A percentile compares a stretch with the other conserved stretches of the same genome.
phyloP scores from a whole-genome alignment of 768 basidiomycete species.

The Trametes villosa region DNA sequence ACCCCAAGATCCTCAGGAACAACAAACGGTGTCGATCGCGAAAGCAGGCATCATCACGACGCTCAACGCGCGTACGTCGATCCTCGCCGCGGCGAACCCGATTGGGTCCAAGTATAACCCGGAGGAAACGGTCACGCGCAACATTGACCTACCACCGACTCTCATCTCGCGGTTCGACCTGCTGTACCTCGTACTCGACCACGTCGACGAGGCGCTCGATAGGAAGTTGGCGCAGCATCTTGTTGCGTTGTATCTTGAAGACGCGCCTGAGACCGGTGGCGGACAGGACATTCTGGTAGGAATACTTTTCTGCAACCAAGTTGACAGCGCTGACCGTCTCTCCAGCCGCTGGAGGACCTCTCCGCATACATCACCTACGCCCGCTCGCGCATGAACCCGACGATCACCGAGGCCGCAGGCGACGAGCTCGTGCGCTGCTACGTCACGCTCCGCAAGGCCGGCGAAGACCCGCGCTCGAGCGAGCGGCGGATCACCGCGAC shows the following conservation, averaged over 20 bases:
- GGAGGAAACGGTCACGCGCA: constrained; percentile 87
- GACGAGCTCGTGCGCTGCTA: constrained; percentile 86
- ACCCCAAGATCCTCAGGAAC: constrained; percentile 66
- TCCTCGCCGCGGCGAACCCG: constrained; percentile 96
- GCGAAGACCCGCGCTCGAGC: constrained; percentile 81
- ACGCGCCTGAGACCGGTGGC: constrained; percentile 66
- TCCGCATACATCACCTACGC: constrained; percentile 96
- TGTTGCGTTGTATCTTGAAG: constrained; percentile 93
- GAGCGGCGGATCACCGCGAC: constrained; percentile 98
- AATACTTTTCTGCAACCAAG: constrained; percentile 5
- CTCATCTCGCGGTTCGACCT: constrained; percentile 98
- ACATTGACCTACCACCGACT: constrained; percentile 97
- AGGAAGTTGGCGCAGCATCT: constrained; percentile 89
- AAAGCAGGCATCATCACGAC: constrained; percentile 99
- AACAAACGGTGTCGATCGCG: constrained; percentile 99
- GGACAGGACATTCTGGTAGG: constrained; percentile 78
- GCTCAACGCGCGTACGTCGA: constrained; percentile 96
- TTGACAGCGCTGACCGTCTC: not conserved
- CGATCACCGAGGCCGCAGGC: constrained; percentile 84
- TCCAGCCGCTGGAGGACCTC: constrained; percentile 84
- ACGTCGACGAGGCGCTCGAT: constrained; percentile 88
- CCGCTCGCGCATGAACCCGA: constrained; percentile 81
- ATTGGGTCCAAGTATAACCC: constrained; percentile 95
- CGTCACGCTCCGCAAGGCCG: constrained; percentile 92
- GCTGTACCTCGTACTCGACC: constrained; percentile 93